A percentile compares a stretch with the other conserved stretches of the same genome.
Conservation (phyloP, 495 filamentous ascomycete genomes). For the Aspergillus baeticus region DNA sequence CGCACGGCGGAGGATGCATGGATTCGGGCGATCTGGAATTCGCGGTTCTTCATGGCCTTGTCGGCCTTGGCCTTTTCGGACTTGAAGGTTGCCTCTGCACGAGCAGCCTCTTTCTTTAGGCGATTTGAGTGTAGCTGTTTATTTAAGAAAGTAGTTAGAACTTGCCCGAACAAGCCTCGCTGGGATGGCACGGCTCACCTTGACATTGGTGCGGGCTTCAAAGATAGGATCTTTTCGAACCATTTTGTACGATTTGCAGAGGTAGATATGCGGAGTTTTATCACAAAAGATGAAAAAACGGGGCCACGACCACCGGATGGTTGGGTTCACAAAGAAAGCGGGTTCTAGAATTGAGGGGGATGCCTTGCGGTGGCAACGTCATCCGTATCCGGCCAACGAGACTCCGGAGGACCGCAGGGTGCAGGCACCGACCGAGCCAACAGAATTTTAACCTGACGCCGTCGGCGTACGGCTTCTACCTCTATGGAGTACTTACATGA, state of each 20-base stretch:
- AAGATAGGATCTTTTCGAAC: conserved; percentile 50
- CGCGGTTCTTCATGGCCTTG: conserved; percentile 48
- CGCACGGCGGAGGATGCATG: conserved; percentile 48
- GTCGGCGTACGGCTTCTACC: too few relatives aligned
- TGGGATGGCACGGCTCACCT: conserved; percentile 25
- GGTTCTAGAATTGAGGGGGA: conserved; percentile 14
- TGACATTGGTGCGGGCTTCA: conserved; percentile 52
- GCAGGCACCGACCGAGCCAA: too few relatives aligned
- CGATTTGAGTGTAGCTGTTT: conserved; percentile 46
- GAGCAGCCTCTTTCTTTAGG: conserved; percentile 46
- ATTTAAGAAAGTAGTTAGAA: background rate
- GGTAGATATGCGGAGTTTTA: background rate
- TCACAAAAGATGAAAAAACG: background rate
- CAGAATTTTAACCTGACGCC: too few relatives aligned
- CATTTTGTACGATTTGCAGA: conserved; percentile 28
- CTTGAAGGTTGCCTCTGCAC: conserved; percentile 48
- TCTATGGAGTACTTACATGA: too few relatives aligned
- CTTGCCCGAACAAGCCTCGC: background rate
- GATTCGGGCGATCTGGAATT: conserved; percentile 52
- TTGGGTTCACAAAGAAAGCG: conserved; percentile 3
- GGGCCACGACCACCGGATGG: background rate
- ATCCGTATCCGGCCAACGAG: conserved; percentile 17
- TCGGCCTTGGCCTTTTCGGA: conserved; percentile 50
- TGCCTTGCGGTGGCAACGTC: conserved; percentile 23
- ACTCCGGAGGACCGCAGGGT: too few relatives aligned